Evolutionary conservation across 768 basidiomycete genomes (phyloP), one percentile per base, ranked within the genome.

Genomic region (Tulasnella sp.): DNA sequence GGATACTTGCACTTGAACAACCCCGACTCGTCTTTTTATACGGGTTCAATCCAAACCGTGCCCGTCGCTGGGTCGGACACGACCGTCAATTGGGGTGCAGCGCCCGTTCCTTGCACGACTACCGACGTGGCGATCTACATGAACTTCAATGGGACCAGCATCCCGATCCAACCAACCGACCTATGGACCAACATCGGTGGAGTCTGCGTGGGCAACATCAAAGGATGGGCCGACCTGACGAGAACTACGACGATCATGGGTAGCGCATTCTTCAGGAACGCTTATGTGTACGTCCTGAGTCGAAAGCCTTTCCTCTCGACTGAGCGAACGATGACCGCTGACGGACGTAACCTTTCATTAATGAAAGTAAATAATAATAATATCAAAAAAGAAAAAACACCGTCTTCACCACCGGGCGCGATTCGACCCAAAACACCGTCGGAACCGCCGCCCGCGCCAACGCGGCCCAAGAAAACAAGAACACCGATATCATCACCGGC

Each of bases 401-500:
- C 50, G 79, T 80, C 31, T 80, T 80, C 72, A 31, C 73, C 46
- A 72, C 79, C 41, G 40, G n/a, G 42, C 18, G 28, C 22, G 37
- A 80, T 72, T 20, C 79, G 14, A 28, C n/a, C 22, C 72, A 37
- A 40, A 80, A 80, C 72, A 80, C 79, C 50, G 37, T 80, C 54
- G 79, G 79, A n/a, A 31, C 75, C 72, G 79, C 72, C 41, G 44
- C 40, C 12, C 79, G 79, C 34, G 42, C 46, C 34, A 28, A 31
- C 0, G 22, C 3, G 9, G 58, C 42, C 22, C 37, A 54, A 20
- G 64, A 46, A 28, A 74, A 54, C 22, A 14, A 24, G 16, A 76
- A 76, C 50, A 76, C 48, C 42, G 44, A 76, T 16, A n/a, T 74
- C n/a, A 81, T 82, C 34, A 75, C 74, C 41, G 81, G 81, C 8